phyloP scores from a whole-genome alignment of 495 filamentous ascomycete species.

The Tuber aestivum region DNA sequence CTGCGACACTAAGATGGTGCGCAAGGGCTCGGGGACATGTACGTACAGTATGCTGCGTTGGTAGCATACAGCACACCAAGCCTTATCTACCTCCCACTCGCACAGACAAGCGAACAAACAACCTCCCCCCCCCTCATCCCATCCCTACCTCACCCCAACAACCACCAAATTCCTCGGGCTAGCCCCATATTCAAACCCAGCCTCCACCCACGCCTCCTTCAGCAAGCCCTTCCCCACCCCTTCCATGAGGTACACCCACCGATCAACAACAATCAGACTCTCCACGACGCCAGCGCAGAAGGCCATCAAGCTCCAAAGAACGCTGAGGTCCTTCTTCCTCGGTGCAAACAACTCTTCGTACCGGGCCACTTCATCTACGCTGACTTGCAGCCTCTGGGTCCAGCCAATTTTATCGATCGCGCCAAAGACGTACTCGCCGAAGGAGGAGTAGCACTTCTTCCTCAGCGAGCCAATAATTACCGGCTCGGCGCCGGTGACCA shows the following conservation, averaged over 20 bases:
- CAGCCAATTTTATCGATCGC: slow-evolving; percentile 67
- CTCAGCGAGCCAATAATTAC: slow-evolving; percentile 80
- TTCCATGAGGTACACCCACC: slow-evolving; percentile 83
- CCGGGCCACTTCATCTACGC: slow-evolving; percentile 56
- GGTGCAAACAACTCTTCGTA: slow-evolving; percentile 60
- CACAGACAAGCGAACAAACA: neutral
- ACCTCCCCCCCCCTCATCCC: neutral
- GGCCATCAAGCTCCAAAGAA: slow-evolving; percentile 90
- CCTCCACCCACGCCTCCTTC: slow-evolving; percentile 78
- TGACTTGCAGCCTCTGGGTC: slow-evolving; percentile 52
- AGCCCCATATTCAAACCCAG: slow-evolving; percentile 81
- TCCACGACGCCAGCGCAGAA: slow-evolving; percentile 86
- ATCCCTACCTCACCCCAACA: slow-evolving; percentile 71
- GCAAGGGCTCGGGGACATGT: neutral
- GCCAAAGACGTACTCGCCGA: slow-evolving; percentile 69
- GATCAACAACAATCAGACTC: slow-evolving; percentile 81
- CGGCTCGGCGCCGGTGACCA: slow-evolving; percentile 59
- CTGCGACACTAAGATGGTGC: neutral
- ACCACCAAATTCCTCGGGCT: slow-evolving; percentile 90
- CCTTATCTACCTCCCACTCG: neutral
- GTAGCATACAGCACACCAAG: neutral
- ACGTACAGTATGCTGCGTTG: neutral
- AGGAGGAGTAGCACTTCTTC: slow-evolving; percentile 71
- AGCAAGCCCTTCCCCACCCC: slow-evolving; percentile 44
- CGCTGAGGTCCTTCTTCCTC: slow-evolving; percentile 74